These are phyloP conservation scores for Poteriospumella lacustris DNA, from an alignment of 108 stramenopile species.

Conservation along the genomic window DNA sequence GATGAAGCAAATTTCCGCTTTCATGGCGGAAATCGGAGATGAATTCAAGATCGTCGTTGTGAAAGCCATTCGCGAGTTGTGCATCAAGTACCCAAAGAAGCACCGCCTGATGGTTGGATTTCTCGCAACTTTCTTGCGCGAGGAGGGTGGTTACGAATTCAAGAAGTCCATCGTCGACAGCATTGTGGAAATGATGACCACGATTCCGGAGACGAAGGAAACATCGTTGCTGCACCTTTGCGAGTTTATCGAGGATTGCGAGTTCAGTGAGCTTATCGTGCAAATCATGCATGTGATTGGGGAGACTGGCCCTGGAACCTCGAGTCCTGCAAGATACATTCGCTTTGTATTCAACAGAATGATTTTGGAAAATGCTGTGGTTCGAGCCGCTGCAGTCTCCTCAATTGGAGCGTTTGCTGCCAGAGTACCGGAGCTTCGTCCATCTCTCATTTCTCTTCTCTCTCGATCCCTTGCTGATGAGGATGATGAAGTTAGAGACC, in stretches of 20 bases:
- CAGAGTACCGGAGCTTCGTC: conserved; percentile 66
- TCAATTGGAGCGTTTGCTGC: conserved; percentile 82
- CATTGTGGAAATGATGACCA: conserved; percentile 73
- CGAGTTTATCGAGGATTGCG: conserved; percentile 90
- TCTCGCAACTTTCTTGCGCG: conserved; percentile 79
- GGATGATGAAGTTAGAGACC: conserved; percentile 90
- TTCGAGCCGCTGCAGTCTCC: conserved; percentile 83
- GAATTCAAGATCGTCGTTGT: conserved; percentile 97
- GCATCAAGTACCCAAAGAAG: conserved; percentile 80
- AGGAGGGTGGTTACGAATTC: conserved; percentile 89
- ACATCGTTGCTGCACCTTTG: conserved; percentile 78
- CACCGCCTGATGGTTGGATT: conserved; percentile 84
- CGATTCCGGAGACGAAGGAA: conserved; percentile 80
- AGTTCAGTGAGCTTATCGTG: conserved; percentile 22
- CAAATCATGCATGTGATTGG: conserved; percentile 80
- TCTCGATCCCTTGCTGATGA: conserved; percentile 75
- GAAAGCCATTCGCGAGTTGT: conserved; percentile 71
- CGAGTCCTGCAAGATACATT: conserved; percentile 82
- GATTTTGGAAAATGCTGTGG: conserved; percentile 82
- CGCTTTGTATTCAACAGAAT: conserved; percentile 94
- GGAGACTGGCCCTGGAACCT: conserved; percentile 69
- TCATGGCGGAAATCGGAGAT: conserved; percentile 95
- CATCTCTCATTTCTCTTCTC: conserved; percentile 69
- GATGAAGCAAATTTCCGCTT: conserved; percentile 93
- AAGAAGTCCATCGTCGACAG: conserved; percentile 77